Evolutionary conservation across 2,329 filamentous ascomycete genomes (phyloP), one percentile per base, ranked within the genome.

Genomic region (Rachicladosporium sp.): DNA sequence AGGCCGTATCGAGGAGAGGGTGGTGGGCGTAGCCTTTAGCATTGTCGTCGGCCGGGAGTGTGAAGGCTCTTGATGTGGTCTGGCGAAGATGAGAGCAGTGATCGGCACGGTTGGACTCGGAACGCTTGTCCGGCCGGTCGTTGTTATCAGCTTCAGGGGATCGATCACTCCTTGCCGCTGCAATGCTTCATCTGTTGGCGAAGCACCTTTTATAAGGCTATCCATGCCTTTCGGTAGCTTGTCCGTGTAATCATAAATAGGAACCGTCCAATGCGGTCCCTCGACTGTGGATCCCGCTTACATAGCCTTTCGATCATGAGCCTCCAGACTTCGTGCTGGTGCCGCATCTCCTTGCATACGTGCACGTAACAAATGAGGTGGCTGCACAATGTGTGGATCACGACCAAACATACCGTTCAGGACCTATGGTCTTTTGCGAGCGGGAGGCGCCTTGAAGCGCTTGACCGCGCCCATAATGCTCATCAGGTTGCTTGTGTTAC

Each of bases 391-490:
- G 36, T 70, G 67, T 10, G 72, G 66, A 27, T 72, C 70, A 40
- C 69, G 66, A 4, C 75, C 76, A 11, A 81, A 65, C 27, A 79
- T 73, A 33, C 71, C 73, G 43, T 76, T 70, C 51, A 79, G 67
- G 21, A 68, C 63, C 30, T 64, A 63, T 40, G 72, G 65, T 50
- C 71, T 67, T 44, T 69, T 71, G 41, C 69, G 65, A 46, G 74
- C 67, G 23, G 91, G 64, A 6, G 91, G 69, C 37, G 73, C 67
- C 59, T 93, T 95, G 68, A 96, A 95, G 42, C 82, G 83, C 46
- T 81, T 79, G 31, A 93, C 89, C 3, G 88, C 91, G 73, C 85
- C 93, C 69, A 96, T 82, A 48, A 96, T 84, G 38, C 79, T 84
- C 42, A 96, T 69, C 2, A 96, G 70, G 54, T 91, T 81, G 43